Evolutionary conservation across 2,329 filamentous ascomycete species (phyloP).

Genomic region (Cryphonectria parasitica): DNA sequence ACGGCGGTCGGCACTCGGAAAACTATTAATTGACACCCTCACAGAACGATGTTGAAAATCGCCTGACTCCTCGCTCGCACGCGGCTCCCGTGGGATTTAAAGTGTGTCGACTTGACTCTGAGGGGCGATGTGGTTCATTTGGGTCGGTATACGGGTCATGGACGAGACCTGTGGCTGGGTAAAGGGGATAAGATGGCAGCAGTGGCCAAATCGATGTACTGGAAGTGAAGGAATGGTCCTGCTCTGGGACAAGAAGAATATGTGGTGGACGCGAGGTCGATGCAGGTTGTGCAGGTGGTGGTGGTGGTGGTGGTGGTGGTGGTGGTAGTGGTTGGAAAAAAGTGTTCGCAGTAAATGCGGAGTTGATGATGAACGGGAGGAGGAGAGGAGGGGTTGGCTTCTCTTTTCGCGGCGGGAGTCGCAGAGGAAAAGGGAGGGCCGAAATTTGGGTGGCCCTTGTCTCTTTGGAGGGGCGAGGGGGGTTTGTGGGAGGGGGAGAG

Average conservation of each 20-base stretch:
- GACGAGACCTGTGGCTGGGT: slow-evolving; percentile 46
- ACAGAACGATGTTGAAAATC: slow-evolving; percentile 65
- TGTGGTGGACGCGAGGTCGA: slow-evolving; percentile 2
- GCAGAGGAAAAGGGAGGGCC: slow-evolving; percentile 32
- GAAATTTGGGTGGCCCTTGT: slow-evolving; percentile 32
- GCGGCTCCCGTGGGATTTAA: slow-evolving; percentile 72
- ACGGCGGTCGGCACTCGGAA: slow-evolving; percentile 40
- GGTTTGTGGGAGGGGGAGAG: slow-evolving; percentile 16
- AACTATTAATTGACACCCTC: slow-evolving; percentile 38
- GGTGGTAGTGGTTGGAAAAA: not conserved
- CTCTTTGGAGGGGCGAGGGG: slow-evolving; percentile 31
- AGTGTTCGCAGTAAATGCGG: slow-evolving; percentile 30
- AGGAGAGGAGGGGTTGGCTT: slow-evolving; percentile 37
- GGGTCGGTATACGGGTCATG: slow-evolving; percentile 60
- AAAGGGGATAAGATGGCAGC: slow-evolving; percentile 43
- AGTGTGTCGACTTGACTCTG: slow-evolving; percentile 66
- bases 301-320: slow-evolving; percentile 22
- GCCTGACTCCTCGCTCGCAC: slow-evolving; percentile 59
- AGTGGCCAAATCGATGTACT: slow-evolving; percentile 35
- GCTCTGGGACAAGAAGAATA: slow-evolving; percentile 35
- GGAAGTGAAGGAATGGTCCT: slow-evolving; percentile 33
- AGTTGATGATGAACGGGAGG: slow-evolving; percentile 34
- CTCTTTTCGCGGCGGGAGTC: slow-evolving; percentile 35
- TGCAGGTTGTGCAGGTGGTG: slow-evolving; percentile 1
- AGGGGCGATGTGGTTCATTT: slow-evolving; percentile 55